phyloP scores from a whole-genome alignment of 192 early-diverging fungal genomes.

The Haplosporangium gracile region DNA sequence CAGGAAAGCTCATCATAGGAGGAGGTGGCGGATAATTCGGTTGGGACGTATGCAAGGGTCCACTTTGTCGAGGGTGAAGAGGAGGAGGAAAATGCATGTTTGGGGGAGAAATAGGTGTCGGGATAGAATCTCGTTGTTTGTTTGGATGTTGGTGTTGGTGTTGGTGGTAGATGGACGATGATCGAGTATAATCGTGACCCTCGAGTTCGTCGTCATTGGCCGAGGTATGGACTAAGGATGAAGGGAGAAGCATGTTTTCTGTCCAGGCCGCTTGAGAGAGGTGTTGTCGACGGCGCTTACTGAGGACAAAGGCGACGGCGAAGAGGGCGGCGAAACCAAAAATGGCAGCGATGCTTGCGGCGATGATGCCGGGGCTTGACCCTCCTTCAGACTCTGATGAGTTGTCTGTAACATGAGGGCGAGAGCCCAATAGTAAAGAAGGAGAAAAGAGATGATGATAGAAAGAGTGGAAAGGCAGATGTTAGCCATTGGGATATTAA shows the following conservation, averaged over 20 bases:
- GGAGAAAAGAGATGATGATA: neutral
- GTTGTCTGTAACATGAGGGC: neutral
- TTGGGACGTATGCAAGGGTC: constrained; percentile 30
- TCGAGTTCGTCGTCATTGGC: constrained; percentile 38
- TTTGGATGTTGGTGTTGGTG: constrained; percentile 7
- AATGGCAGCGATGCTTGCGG: constrained; percentile 32
- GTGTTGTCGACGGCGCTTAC: constrained; percentile 35
- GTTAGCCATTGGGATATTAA: neutral
- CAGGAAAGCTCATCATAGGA: constrained; percentile 1
- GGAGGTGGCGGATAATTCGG: constrained; percentile 35
- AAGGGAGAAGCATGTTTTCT: constrained; percentile 46
- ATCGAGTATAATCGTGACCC: constrained; percentile 44
- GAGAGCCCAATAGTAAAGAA: neutral
- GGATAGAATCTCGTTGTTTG: constrained; percentile 16
- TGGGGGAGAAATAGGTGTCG: constrained; percentile 9
- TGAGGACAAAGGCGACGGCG: constrained; percentile 25
- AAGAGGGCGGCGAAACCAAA: constrained; percentile 22
- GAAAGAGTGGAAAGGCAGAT: neutral
- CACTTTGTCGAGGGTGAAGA: constrained; percentile 45
- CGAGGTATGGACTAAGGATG: constrained; percentile 32
- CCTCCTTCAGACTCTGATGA: constrained; percentile 2
- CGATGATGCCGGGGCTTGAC: constrained; percentile 11
- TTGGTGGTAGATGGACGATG: constrained; percentile 25
- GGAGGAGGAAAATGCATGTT: constrained; percentile 41
- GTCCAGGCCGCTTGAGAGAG: constrained; percentile 36